Conservation (phyloP, 106 monocot genomes). For the Cymbidium sinense region DNA sequence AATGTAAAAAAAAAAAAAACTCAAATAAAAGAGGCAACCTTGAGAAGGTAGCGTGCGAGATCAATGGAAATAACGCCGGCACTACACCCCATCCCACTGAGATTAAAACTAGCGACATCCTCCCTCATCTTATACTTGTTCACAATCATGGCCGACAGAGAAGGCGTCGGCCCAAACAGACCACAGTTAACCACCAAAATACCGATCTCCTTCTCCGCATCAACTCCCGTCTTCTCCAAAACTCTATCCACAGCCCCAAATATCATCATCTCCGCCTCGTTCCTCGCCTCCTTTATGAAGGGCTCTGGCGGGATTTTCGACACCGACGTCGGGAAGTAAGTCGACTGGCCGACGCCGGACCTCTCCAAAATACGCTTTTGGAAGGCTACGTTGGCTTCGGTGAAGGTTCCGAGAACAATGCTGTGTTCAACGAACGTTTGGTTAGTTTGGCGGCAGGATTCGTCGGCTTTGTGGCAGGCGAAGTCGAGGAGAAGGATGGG, state of each 20-base stretch:
- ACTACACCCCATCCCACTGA: constrained; percentile 37
- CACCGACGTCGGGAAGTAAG: constrained; percentile 13
- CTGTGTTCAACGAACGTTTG: constrained; percentile 16
- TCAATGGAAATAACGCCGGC: constrained; percentile 24
- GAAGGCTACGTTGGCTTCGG: constrained; percentile 22
- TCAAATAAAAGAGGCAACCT: not conserved
- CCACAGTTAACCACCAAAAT: constrained; percentile 16
- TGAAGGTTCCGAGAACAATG: constrained; percentile 8
- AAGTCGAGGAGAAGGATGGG: constrained; percentile 17
- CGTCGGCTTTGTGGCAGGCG: constrained; percentile 15
- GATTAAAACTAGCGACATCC: constrained; percentile 14
- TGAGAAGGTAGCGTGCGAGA: constrained; percentile 9
- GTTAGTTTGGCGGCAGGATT: not conserved
- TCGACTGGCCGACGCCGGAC: constrained; percentile 16
- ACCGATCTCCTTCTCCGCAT: constrained; percentile 16
- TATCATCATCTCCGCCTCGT: constrained; percentile 13
- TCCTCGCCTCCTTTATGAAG: constrained; percentile 18
- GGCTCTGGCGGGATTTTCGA: not conserved
- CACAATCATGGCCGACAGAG: constrained; percentile 16
- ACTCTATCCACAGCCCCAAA: constrained; percentile 15
- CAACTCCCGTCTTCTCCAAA: constrained; percentile 12
- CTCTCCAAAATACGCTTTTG: constrained; percentile 22
- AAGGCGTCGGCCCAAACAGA: constrained; percentile 12
- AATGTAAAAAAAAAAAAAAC: too few relatives aligned
- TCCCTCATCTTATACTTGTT: constrained; percentile 15